A percentile compares a stretch with the other conserved stretches of the same genome.
Evolutionary conservation across 495 filamentous ascomycete species (phyloP).

Genomic region (Jackrogersella minutella): DNA sequence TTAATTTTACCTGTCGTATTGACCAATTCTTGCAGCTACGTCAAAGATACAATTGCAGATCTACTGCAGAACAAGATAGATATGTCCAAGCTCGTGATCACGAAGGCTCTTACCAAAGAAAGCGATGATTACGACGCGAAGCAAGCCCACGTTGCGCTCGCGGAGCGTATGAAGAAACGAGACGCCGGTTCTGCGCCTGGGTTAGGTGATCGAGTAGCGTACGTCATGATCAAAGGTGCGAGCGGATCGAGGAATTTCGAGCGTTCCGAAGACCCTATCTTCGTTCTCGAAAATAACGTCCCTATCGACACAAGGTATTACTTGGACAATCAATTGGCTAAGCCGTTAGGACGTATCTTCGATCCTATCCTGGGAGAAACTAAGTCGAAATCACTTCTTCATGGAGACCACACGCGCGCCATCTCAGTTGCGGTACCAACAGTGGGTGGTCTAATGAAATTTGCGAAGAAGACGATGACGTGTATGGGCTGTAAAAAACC

Average conservation of each 20-base stretch:
- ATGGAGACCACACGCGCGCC: slow-evolving; percentile 89
- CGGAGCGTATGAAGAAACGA: slow-evolving; percentile 92
- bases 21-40: slow-evolving; percentile 69
- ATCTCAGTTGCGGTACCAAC: slow-evolving; percentile 90
- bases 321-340: slow-evolving; percentile 96
- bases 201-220: slow-evolving; percentile 95
- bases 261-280: slow-evolving; percentile 94
- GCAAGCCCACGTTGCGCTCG: slow-evolving; percentile 95
- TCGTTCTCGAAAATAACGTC: slow-evolving; percentile 95
- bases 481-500: slow-evolving; percentile 99
- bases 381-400: slow-evolving; percentile 80
- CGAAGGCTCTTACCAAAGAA: slow-evolving; percentile 89
- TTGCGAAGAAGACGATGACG: slow-evolving; percentile 94
- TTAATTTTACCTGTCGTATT: slow-evolving; percentile 17
- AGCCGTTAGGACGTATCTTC: slow-evolving; percentile 94
- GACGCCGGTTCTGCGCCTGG: slow-evolving; percentile 94
- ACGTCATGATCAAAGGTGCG: slow-evolving; percentile 95
- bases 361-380: slow-evolving; percentile 95
- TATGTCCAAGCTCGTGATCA: slow-evolving; percentile 99
- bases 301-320: slow-evolving; percentile 99
- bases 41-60: slow-evolving; percentile 95
- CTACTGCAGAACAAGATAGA: slow-evolving; percentile 97
- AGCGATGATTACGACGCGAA: slow-evolving; percentile 73
- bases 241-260: slow-evolving; percentile 92
- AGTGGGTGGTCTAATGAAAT: slow-evolving; percentile 96